Conservation (phyloP, 352 stramenopile genomes). For the Phytophthora agathidicida region DNA sequence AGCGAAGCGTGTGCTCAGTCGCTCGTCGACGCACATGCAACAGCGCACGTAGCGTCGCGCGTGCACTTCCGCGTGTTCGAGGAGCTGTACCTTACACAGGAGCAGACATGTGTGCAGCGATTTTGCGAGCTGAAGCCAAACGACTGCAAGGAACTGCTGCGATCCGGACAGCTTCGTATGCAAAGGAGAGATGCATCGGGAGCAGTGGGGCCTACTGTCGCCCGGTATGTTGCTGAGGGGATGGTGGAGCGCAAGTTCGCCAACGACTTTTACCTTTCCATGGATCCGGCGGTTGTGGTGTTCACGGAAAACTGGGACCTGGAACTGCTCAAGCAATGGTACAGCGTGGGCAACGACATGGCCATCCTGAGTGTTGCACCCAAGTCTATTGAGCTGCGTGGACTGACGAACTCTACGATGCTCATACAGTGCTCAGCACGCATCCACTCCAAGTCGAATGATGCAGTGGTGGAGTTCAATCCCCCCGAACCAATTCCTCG, state of each 20-base stretch:
- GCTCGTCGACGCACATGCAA: constrained; percentile 47
- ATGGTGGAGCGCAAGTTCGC: constrained; percentile 55
- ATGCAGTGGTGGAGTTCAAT: constrained; percentile 83
- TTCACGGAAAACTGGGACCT: constrained; percentile 83
- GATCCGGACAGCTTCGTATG: constrained; percentile 54
- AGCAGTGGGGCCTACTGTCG: constrained; percentile 58
- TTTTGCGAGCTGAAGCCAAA: constrained; percentile 59
- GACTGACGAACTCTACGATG: constrained; percentile 39
- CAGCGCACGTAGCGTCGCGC: constrained; percentile 45
- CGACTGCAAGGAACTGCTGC: constrained; percentile 55
- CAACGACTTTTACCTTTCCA: constrained; percentile 78
- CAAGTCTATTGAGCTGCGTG: constrained; percentile 57
- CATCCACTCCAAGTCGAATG: constrained; percentile 69
- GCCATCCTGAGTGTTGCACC: constrained; percentile 81
- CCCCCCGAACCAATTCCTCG: constrained; percentile 59
- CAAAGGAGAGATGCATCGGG: constrained; percentile 66
- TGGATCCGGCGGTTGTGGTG: constrained; percentile 61
- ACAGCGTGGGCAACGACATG: constrained; percentile 76
- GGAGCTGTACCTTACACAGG: constrained; percentile 62
- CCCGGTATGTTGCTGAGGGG: constrained; percentile 60
- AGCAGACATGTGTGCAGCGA: constrained; percentile 65
- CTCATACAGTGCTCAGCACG: constrained; percentile 81
- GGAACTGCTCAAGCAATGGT: constrained; percentile 80
- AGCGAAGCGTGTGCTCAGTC: constrained; percentile 57
- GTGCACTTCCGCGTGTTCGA: constrained; percentile 80